These are phyloP conservation scores for Canna indica DNA, from an alignment of 176 grass and related monocot species.

Conservation along the genomic window DNA sequence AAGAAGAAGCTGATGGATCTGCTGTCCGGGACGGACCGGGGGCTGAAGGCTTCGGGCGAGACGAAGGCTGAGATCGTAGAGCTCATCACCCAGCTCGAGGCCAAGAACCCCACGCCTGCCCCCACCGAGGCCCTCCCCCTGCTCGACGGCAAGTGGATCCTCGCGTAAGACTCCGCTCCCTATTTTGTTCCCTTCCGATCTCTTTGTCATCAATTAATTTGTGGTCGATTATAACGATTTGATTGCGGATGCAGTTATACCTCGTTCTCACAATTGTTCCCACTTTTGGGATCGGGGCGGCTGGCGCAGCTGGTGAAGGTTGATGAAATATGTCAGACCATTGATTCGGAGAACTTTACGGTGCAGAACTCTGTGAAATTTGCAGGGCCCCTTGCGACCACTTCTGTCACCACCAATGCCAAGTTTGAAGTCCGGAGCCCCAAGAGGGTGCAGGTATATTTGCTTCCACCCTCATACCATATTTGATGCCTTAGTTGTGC, in stretches of 20 bases:
- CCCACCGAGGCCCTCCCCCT: constrained; percentile 76
- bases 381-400: constrained; percentile 58
- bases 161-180: constrained; percentile 20
- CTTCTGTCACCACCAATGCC: constrained; percentile 71
- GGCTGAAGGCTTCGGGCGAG: constrained; percentile 74
- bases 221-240: neutral
- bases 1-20: constrained; percentile 67
- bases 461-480: too few species aligned
- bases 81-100: constrained; percentile 83
- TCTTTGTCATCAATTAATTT: neutral
- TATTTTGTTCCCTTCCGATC: neutral
- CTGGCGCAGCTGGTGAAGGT: constrained; percentile 75
- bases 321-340: constrained; percentile 81
- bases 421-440: constrained; percentile 95
- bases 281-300: constrained; percentile 47
- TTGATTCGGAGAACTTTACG: constrained; percentile 78
- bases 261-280: constrained; percentile 67
- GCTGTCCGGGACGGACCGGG: constrained; percentile 73
- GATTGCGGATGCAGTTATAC: constrained; percentile 49
- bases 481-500: too few species aligned
- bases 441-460: constrained; percentile 72
- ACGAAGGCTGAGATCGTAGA: constrained; percentile 74
- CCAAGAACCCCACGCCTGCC: constrained; percentile 70
- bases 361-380: constrained; percentile 90
- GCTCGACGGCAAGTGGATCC: constrained; percentile 91